Percentiles rank a stretch among this genome's conserved stretches.
These are phyloP conservation scores for Collybia mongolica DNA, from an alignment of 768 basidiomycete genomes.

Conservation along the genomic window DNA sequence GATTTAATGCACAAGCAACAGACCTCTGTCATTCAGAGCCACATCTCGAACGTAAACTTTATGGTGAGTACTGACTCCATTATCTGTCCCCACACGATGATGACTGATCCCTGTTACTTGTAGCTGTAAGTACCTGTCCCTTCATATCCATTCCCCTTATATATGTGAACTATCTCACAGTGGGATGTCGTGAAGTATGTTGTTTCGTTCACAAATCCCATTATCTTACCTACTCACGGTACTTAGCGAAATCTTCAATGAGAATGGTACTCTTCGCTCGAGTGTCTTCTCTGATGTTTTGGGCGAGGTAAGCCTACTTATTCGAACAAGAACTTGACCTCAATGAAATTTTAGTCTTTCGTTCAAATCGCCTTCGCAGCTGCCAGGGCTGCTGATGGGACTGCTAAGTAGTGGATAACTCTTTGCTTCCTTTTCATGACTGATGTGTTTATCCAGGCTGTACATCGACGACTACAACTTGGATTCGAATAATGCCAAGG, in stretches of 20 bases:
- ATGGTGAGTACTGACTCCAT: constrained; percentile 10
- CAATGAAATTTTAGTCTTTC: constrained; percentile 29
- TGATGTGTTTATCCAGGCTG: constrained; percentile 15
- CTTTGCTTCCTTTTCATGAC: too few species aligned
- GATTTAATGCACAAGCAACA: constrained; percentile 4
- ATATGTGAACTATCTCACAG: constrained; percentile 14
- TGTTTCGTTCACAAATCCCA: neutral
- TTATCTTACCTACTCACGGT: neutral
- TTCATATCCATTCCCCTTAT: neutral
- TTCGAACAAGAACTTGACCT: too few species aligned
- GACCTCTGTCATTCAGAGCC: constrained; percentile 45
- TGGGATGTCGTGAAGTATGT: constrained; percentile 45
- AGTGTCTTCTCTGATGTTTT: constrained; percentile 49
- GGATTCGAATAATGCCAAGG: constrained; percentile 49
- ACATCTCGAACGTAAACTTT: constrained; percentile 45
- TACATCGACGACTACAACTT: constrained; percentile 48
- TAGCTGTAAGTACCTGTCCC: too few species aligned
- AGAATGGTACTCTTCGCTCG: constrained; percentile 44
- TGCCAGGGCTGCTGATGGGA: constrained; percentile 47
- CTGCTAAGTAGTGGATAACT: constrained; percentile 34
- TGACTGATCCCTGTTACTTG: too few species aligned
- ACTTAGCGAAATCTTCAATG: constrained; percentile 49
- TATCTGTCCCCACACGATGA: too few species aligned
- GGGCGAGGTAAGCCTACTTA: constrained; percentile 30
- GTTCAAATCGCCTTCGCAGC: constrained; percentile 51